Base-by-base conservation (phyloP, 305 asterid species). In the Petunia hybrid region DNA sequence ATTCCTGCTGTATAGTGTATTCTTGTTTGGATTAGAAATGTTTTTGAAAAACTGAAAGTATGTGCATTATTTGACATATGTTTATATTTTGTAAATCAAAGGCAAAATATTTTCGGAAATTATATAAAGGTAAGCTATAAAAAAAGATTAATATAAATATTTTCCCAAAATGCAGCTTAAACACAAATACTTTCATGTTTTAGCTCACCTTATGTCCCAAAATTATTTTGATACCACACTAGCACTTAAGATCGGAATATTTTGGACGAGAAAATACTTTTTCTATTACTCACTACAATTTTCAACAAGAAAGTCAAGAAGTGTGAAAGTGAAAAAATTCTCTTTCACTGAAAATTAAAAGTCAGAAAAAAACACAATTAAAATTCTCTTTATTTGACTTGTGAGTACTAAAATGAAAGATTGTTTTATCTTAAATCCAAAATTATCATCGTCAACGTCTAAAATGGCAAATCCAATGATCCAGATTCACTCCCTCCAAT, bases 401-500 rank as follows among this genome's bases (percentile, higher is more conserved):
- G 8, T 6, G 16, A n/a, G 1, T 3, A 1, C n/a, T 46, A 2
- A 1, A 0, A 31, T 5, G 40, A 68, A 67, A 3, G n/a, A 5
- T 14, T 66, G 75, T 2, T n/a, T 41, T 66, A 41, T 1, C 46
- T 36, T 67, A 66, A 40, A 42, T 69, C 40, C 16, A 16, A 8
- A n/a, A 7, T 69, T 16, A 22, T 69, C 4, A 83, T 89, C 78
- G 13, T 9, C 36, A 82, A 86, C 92, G 82, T 82, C 31, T 65
- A 59, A 60, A 84, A 60, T 79, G 31, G 31, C 31, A 55, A 60
- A 91, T 87, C 92, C 84, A 76, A 89, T 86, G 90, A 86, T 77
- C 61, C 57, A 46, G 7, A 3, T 41, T 57, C 65, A 43, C 81
- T 89, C 91, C 97, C 90, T 83, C 93, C 90, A 77, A 82, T 57